A percentile compares a stretch with the other conserved stretches of the same genome.
These are phyloP conservation scores for Neospermospora avenae DNA, from an alignment of 2,329 filamentous ascomycete species.

Conservation along the genomic window DNA sequence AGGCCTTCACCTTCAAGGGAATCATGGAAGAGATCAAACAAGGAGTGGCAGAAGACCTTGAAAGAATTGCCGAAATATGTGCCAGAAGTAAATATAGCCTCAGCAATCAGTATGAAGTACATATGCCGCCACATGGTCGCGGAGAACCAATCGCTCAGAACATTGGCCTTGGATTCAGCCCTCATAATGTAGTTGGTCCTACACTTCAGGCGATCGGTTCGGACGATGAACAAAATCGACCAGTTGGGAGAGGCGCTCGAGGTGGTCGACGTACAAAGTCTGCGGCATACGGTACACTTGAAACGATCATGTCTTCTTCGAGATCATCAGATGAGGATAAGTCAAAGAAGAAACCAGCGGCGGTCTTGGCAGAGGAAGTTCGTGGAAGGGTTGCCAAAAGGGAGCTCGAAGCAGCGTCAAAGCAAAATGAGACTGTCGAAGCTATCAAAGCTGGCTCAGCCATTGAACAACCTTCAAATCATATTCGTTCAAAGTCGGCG, in stretches of 20 bases:
- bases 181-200: constrained; percentile 39
- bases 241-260: constrained; percentile 24
- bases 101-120: constrained; percentile 65
- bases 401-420: constrained; percentile 12
- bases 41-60: constrained; percentile 54
- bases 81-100: constrained; percentile 61
- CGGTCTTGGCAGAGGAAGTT: constrained; percentile 53
- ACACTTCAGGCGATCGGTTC: constrained; percentile 56
- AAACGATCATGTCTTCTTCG: constrained; percentile 66
- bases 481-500: constrained; percentile 38
- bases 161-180: constrained; percentile 23
- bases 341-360: constrained; percentile 53
- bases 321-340: constrained; percentile 61
- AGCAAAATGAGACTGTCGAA: constrained; percentile 11
- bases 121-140: constrained; percentile 59
- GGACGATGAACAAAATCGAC: constrained; percentile 49
- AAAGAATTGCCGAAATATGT: constrained; percentile 65
- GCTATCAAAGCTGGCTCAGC: constrained; percentile 14
- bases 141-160: constrained; percentile 46
- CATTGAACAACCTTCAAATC: constrained; percentile 25
- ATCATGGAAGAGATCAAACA: constrained; percentile 55
- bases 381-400: constrained; percentile 47
- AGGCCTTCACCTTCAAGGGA: constrained; percentile 63
- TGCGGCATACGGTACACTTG: constrained; percentile 56
- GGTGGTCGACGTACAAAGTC: constrained; percentile 31